phyloP scores from a whole-genome alignment of 1,284 basidiomycete species.

The Cronartium quercuum region DNA sequence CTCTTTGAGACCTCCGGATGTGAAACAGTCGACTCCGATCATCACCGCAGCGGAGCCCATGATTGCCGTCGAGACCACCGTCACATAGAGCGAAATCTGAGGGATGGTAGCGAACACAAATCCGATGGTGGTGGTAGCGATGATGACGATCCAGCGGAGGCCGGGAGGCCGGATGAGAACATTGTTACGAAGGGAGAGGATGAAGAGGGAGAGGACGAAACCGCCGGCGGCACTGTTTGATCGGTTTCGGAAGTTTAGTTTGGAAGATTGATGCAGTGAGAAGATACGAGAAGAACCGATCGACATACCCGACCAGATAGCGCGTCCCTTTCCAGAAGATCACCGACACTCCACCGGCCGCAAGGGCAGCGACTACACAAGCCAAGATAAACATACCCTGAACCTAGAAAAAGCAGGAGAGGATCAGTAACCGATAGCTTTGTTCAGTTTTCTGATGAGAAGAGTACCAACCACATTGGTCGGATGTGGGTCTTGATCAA shows the following conservation, averaged over 20 bases:
- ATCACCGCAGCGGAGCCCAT: slow-evolving; percentile 35
- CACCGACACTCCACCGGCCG: slow-evolving; percentile 25
- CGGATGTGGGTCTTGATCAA: slow-evolving; percentile 26
- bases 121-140: slow-evolving; percentile 4
- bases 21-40: slow-evolving; percentile 35
- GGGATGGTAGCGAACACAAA: slow-evolving; percentile 35
- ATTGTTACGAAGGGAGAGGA: slow-evolving; percentile 29
- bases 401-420: neutral
- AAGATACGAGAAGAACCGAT: neutral
- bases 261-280: neutral
- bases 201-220: slow-evolving; percentile 16
- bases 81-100: slow-evolving; percentile 15
- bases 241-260: neutral
- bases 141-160: slow-evolving; percentile 26
- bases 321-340: slow-evolving; percentile 38
- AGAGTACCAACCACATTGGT: slow-evolving; percentile 6
- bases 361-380: slow-evolving; percentile 16
- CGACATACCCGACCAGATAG: slow-evolving; percentile 27
- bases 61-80: slow-evolving; percentile 21
- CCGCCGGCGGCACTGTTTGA: slow-evolving; percentile 10
- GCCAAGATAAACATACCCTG: slow-evolving; percentile 26
- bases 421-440: no score
- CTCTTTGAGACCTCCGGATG: slow-evolving; percentile 29
- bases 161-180: slow-evolving; percentile 16
- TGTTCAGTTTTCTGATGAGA: no score